These are phyloP conservation scores for Populus hybrid DNA, from an alignment of 441 rosid species.

Conservation along the genomic window DNA sequence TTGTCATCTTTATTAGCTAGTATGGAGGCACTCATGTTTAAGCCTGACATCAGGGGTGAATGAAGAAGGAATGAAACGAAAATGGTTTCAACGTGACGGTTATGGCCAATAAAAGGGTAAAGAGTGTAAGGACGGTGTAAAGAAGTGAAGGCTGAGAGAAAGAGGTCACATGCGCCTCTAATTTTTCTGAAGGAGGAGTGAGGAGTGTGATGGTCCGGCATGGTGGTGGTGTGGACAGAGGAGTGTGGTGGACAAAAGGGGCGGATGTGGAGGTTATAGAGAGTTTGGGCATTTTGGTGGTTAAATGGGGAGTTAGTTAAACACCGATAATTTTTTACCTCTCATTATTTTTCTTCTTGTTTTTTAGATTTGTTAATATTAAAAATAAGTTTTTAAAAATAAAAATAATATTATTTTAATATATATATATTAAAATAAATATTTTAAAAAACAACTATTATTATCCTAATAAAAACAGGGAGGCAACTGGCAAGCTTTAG, in stretches of 20 bases:
- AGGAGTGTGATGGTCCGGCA: conserved; percentile 24
- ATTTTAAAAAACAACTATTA: no score
- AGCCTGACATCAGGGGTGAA: conserved; percentile 43
- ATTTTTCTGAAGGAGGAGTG: conserved; percentile 58
- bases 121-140: conserved; percentile 47
- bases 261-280: not conserved
- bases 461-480: no score
- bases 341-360: no score
- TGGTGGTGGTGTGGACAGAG: conserved; percentile 22
- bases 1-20: conserved; percentile 49
- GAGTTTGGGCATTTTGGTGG: not conserved
- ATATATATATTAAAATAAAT: no score
- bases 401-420: no score
- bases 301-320: not conserved
- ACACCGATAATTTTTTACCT: no score
- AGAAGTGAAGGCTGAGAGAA: conserved; percentile 50
- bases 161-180: conserved; percentile 59
- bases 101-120: conserved; percentile 54
- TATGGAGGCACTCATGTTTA: conserved; percentile 73
- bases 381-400: no score
- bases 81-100: conserved; percentile 82
- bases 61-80: conserved; percentile 73
- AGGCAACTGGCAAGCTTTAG: not conserved
- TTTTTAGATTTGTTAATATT: no score
- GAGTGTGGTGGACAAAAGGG: conserved; percentile 19